Conservation (phyloP, 225 moss, liverwort and hornwort species). For the Sphagnum tenellum region DNA sequence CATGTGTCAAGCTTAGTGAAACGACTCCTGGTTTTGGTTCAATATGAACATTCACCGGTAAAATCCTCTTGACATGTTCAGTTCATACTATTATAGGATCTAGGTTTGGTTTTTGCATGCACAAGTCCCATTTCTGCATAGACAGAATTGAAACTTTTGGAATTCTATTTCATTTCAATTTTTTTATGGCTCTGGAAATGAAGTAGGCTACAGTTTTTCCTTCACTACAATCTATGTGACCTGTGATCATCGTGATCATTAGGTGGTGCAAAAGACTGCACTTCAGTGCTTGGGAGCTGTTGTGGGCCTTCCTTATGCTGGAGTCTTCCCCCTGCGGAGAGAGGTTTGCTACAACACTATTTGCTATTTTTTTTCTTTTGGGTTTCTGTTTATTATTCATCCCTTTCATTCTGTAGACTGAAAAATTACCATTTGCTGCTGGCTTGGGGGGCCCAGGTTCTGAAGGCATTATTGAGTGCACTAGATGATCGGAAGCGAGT, state of each 20-base stretch:
- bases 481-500: constrained; percentile 71
- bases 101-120: too few species aligned
- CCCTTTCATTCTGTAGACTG: too few species aligned
- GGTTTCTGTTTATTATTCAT: too few species aligned
- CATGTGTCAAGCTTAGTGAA: constrained; percentile 58
- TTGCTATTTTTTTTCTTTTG: background rate
- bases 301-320: constrained; percentile 59
- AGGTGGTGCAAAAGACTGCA: constrained; percentile 69
- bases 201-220: background rate
- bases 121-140: too few species aligned
- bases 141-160: background rate
- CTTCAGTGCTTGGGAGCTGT: constrained; percentile 74
- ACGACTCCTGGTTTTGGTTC: constrained; percentile 42
- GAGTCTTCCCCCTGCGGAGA: constrained; percentile 55
- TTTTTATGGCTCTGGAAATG: background rate
- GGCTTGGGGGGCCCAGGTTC: constrained; percentile 27
- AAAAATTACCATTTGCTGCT: too few species aligned
- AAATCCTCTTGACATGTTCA: constrained; percentile 5
- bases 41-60: constrained; percentile 51
- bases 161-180: background rate
- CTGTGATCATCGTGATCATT: background rate
- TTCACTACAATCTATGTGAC: too few species aligned
- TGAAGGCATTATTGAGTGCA: constrained; percentile 45
- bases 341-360: constrained; percentile 29
- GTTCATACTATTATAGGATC: too few species aligned